Conservation (phyloP, 495 filamentous ascomycete genomes). For the Chaetomium fimeti region DNA sequence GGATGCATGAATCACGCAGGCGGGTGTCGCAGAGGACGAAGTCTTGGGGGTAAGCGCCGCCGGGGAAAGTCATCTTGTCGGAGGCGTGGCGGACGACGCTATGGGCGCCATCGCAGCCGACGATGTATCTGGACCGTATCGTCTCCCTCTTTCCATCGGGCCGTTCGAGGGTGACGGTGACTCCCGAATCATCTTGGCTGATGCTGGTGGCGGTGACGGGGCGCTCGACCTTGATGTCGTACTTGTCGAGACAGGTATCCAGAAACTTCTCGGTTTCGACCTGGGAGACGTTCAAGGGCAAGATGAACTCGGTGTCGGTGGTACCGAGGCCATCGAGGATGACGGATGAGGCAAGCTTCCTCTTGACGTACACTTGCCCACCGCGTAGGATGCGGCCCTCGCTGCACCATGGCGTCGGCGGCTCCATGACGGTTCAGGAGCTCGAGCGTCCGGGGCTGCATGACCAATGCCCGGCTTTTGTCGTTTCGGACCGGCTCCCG, state of each 20-base stretch:
- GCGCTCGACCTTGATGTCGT: constrained; percentile 40
- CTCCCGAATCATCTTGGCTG: constrained; percentile 37
- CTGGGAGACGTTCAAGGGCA: constrained; percentile 45
- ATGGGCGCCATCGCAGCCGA: constrained; percentile 50
- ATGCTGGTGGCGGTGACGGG: constrained; percentile 37
- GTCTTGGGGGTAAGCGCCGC: constrained; percentile 41
- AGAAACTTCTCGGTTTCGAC: constrained; percentile 44
- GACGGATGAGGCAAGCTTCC: constrained; percentile 27
- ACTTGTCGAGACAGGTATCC: constrained; percentile 37
- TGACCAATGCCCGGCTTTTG: constrained; percentile 45
- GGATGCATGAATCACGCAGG: constrained; percentile 34
- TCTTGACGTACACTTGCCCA: constrained; percentile 37
- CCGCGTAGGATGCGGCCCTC: constrained; percentile 36
- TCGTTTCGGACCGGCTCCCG: constrained; percentile 37
- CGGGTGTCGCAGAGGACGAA: constrained; percentile 49
- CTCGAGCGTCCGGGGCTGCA: constrained; percentile 48
- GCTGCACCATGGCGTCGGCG: constrained; percentile 32
- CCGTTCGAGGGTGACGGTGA: constrained; percentile 32
- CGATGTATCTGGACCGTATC: constrained; percentile 42
- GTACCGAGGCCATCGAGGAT: constrained; percentile 33
- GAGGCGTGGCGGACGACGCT: constrained; percentile 43
- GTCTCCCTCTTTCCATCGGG: constrained; percentile 27
- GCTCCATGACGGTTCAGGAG: constrained; percentile 47
- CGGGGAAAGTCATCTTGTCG: constrained; percentile 43
- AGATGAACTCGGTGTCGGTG: constrained; percentile 38